A percentile compares a stretch with the other conserved stretches of the same genome.
phyloP scores from a whole-genome alignment of 176 grass and related monocot genomes.

The Juncus inflexus region DNA sequence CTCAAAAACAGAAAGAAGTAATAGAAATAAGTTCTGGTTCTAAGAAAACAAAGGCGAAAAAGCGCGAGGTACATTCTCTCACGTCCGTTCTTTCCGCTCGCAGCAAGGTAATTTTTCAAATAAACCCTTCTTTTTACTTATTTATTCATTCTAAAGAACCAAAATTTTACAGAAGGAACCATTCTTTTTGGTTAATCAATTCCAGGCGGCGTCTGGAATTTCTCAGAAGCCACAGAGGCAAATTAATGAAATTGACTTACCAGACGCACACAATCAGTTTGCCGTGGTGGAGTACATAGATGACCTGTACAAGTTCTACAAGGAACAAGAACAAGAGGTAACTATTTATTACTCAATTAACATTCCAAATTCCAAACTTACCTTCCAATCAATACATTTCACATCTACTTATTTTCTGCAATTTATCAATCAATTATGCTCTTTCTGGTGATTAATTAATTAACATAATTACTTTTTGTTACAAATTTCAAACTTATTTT shows the following conservation, averaged over 20 bases:
- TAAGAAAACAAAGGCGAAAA: constrained; percentile 40
- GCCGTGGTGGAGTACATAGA: constrained; percentile 59
- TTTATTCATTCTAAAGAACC: not conserved
- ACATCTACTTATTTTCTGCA: too few species aligned
- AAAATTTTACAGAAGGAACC: not conserved
- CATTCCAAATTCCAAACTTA: too few species aligned
- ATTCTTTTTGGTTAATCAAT: not conserved
- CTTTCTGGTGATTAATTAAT: too few species aligned
- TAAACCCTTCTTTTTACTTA: not conserved
- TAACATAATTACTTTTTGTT: too few species aligned
- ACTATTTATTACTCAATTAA: constrained; percentile 20
- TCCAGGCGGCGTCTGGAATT: constrained; percentile 37
- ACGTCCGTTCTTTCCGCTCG: constrained; percentile 78
- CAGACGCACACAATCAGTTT: constrained; percentile 37
- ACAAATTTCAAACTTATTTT: too few species aligned
- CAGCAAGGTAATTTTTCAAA: constrained; percentile 53
- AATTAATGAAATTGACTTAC: constrained; percentile 48
- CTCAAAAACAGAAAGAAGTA: constrained; percentile 30
- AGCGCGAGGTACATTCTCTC: constrained; percentile 65
- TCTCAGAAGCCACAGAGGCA: not conserved
- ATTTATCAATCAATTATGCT: too few species aligned
- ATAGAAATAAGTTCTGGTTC: constrained; percentile 52
- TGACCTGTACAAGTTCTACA: constrained; percentile 70
- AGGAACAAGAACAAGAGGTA: constrained; percentile 4
- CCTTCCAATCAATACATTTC: too few species aligned